Percentiles rank a stretch among this genome's conserved stretches.
Conservation (phyloP, 23 red algal genomes). For the Agarophyton chilense region DNA sequence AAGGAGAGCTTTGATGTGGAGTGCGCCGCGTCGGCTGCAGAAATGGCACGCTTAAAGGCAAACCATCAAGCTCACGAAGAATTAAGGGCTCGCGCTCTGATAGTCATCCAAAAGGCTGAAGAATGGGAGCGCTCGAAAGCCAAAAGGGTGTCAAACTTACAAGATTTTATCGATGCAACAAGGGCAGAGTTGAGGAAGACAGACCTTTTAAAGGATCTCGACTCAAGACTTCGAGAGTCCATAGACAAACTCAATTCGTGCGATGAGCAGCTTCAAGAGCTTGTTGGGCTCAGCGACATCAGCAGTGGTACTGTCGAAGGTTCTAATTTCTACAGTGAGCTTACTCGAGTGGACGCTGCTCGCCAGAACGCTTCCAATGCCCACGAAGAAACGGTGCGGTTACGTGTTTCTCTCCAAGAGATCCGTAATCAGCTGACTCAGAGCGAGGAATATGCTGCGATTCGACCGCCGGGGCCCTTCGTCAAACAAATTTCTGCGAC, state of each 20-base stretch:
- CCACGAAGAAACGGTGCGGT: constrained; percentile 41
- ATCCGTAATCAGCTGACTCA: constrained; percentile 4
- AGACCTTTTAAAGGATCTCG: neutral
- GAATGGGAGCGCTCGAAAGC: constrained; percentile 33
- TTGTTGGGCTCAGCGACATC: constrained; percentile 17
- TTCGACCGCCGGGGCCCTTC: neutral
- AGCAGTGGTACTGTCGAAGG: neutral
- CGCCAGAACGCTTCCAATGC: neutral
- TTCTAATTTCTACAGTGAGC: constrained; percentile 1
- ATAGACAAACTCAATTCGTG: constrained; percentile 18
- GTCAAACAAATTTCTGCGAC: neutral
- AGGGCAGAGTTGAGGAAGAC: constrained; percentile 6
- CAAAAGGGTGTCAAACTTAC: neutral
- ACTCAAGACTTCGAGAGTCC: neutral
- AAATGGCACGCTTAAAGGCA: constrained; percentile 14
- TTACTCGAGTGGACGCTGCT: constrained; percentile 5
- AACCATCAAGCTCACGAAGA: neutral
- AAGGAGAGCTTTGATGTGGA: constrained; percentile 8
- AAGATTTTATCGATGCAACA: constrained; percentile 3
- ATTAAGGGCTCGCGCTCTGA: neutral
- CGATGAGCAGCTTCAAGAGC: constrained; percentile 40
- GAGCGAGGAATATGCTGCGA: constrained; percentile 8
- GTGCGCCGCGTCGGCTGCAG: constrained; percentile 21
- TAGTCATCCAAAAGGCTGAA: constrained; percentile 3
- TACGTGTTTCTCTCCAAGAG: constrained; percentile 33